Evolutionary conservation across 2,329 filamentous ascomycete genomes (phyloP), one percentile per base, ranked within the genome.

Genomic region (Ophiostoma australiae): DNA sequence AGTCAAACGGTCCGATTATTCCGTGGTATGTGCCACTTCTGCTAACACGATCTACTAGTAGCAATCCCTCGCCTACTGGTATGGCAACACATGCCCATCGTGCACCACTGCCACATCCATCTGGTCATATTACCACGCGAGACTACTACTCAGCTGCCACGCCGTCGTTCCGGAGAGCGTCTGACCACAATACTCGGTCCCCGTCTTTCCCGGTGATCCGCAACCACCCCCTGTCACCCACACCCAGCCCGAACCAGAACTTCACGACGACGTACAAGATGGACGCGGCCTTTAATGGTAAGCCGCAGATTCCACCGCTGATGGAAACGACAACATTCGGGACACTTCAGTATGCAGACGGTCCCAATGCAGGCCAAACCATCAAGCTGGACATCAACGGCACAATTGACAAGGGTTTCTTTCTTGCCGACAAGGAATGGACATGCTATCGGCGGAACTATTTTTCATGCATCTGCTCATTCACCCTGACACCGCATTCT

Each of bases 381-480:
- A 84, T 95, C 74, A 89, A 89, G 74, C 85, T 91, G 27, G 90
- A 91, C 17, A 91, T 97, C 74, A 85, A 89, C 39, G 92, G 91
- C 48, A 90, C 88, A 76, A 93, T 97, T 72, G 92, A 96, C 78
- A 96, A 97, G 76, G 93, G 93, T 0, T 96, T 97, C 80, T 97
- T 97, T 78, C 82, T 89, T 48, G 86, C 86, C 3, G 93, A 96
- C 70, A 85, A 87, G 23, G 92, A 94, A 76, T 97, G 93, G 93
- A 97, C 93, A 0, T 97, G 93, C 81, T 97, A 97, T 78, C 86
- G 93, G 44, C 86, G 94, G 63, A 97, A 97, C 78, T 97, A 97
- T 80, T 95, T 97, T 78, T 90, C 91, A 0, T 93, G 95, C 70
- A 87, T 90, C 69, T 94, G 92, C 78, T 92, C 90, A 3, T 97